Base-by-base conservation (phyloP, 139 green algal species). In the Zygnema circumcarinatum region DNA sequence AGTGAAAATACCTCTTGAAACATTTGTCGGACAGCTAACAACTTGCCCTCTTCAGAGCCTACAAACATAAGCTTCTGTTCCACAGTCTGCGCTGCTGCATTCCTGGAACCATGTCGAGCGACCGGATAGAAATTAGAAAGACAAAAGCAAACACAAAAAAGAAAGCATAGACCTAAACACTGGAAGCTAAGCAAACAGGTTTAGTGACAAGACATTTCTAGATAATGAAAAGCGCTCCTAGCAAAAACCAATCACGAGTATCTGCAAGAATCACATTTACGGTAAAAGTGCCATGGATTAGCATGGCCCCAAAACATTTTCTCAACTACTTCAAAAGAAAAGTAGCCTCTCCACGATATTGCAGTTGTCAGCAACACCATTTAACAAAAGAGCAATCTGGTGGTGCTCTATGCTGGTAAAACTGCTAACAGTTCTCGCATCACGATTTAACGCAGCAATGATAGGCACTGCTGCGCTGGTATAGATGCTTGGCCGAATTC, bases 41-140 rank as follows among this genome's bases (percentile, higher is more conserved):
- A 86, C 92, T 98, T 98, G 72, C 97, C 97, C 1, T 88, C 87
- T 91, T 99, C 97, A 0, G 88, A 86, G 2, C 97, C 97, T 78
- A 98, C 96, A 84, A 98, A 99, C 67, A 96, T 47, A 85, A 99
- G 93, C 42, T 91, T 88, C 94, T 99, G 97, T 69, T 89, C 41
- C 38, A 99, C 96, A 0, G 87, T 91, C 3, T 90, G 35, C 0
- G 89, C 92, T 0, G 96, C 93, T 0, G 72, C 39, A 47, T 94
- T 94, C 38, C 87, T 91, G 83, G 0, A 89, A 42, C 40, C 41
- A 16, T 16, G 25, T n/a, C n/a, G n/a, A n/a, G n/a, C n/a, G n/a
- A n/a, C n/a, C n/a, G 56, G 29, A 72, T 35, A 72, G 56, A 16
- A 16, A 62, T 62, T 62, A 69, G 36, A 21, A 1, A 83, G 2